Percentiles rank a stretch among this genome's conserved stretches.
Evolutionary conservation across 257 asterid species (phyloP).

Genomic region (Solanum gandarillasii): DNA sequence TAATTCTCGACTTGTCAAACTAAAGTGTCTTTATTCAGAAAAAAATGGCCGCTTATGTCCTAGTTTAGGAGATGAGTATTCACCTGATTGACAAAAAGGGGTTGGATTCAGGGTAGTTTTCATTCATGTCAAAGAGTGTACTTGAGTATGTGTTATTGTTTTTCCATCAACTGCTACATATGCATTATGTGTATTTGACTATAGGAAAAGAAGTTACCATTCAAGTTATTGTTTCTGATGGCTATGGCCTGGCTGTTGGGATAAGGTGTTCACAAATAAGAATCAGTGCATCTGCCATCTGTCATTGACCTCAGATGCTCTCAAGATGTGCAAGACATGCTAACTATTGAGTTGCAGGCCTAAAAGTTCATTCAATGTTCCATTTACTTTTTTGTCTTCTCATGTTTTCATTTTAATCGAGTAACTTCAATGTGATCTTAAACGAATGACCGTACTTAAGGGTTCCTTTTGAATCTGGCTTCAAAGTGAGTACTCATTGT

Average conservation of each 20-base stretch:
- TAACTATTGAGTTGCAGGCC: background rate
- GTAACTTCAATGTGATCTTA: background rate
- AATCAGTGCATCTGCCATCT: background rate
- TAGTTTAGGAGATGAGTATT: background rate
- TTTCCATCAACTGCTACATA: background rate
- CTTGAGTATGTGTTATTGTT: background rate
- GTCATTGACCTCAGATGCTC: background rate
- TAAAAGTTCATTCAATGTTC: background rate
- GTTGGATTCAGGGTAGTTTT: background rate
- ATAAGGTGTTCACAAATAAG: background rate
- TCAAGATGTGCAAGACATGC: background rate
- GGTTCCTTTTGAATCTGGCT: background rate
- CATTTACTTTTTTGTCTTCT: slow-evolving; percentile 26
- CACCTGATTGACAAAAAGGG: background rate
- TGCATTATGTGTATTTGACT: background rate
- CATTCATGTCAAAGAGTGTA: background rate
- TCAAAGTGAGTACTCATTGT: slow-evolving; percentile 2
- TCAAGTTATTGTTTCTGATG: background rate
- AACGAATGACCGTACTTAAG: background rate
- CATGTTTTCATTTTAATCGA: background rate
- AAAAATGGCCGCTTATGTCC: background rate
- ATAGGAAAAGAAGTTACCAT: background rate
- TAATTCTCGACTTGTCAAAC: background rate
- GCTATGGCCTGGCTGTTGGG: background rate
- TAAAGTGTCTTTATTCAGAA: background rate